Conservation (phyloP, 495 filamentous ascomycete species). For the Daldinia vernicosa region DNA sequence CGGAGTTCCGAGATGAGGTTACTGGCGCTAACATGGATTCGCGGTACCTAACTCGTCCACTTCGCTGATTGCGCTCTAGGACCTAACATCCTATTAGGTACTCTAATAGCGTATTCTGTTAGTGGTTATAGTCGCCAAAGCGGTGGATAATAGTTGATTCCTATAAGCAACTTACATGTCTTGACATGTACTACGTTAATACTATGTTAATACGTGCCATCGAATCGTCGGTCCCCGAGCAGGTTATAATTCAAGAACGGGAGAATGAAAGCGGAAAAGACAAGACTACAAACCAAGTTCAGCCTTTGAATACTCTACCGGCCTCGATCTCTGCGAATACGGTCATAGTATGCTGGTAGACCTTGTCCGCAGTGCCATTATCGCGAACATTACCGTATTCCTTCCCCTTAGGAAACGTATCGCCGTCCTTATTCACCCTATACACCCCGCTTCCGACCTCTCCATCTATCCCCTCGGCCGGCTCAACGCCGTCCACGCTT, state of each 20-base stretch:
- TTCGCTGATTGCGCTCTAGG: neutral
- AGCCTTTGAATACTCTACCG: slow-evolving; percentile 12
- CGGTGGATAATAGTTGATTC: neutral
- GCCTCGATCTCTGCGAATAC: slow-evolving; percentile 19
- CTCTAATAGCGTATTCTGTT: neutral
- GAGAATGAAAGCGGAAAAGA: neutral
- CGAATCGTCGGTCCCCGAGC: neutral
- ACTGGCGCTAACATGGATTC: neutral
- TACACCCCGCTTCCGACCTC: slow-evolving; percentile 20
- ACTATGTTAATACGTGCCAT: neutral
- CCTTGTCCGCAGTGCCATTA: slow-evolving; percentile 10
- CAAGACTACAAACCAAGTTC: neutral
- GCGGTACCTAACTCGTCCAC: neutral
- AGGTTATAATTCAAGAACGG: neutral
- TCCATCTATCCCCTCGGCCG: slow-evolving; percentile 12
- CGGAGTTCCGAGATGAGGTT: neutral
- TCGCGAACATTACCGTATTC: slow-evolving; percentile 20
- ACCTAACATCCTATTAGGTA: neutral
- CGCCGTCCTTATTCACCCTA: slow-evolving; percentile 9
- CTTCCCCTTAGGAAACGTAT: slow-evolving; percentile 10
- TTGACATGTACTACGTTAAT: neutral
- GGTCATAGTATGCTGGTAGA: slow-evolving; percentile 21
- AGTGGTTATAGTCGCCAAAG: neutral
- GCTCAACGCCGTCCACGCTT: slow-evolving; percentile 3
- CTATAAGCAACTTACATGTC: neutral